Evolutionary conservation across 352 stramenopile species (phyloP), one percentile per base, ranked within the genome.

Genomic region (Paralagenidium karlingii): DNA sequence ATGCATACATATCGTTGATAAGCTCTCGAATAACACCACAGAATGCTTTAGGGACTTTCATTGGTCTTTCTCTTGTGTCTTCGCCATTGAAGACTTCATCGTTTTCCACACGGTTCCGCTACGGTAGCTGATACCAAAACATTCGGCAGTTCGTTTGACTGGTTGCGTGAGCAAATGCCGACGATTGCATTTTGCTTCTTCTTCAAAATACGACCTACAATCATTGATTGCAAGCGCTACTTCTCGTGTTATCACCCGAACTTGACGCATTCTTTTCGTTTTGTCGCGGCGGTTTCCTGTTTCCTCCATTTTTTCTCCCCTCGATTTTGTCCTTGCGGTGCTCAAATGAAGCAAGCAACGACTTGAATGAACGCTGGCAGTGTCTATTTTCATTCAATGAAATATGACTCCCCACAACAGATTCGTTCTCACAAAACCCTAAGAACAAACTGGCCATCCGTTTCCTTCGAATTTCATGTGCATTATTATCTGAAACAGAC

Each of bases 31-130:
- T 25, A 15, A 13, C 3, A 6, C 22, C 32, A 20, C 38, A 24
- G 21, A 53, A 53, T 33, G 13, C 25, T 9, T 27, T 9, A 2
- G 46, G 38, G 3, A 47, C 46, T 6, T 33, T 40, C 38, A 53
- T 53, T 1, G 16, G 33, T 3, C 39, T 33, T 6, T 48, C 26
- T 10, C 46, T 25, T 5, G 10, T n/a, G 16, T 49, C 42, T 4
- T 30, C 42, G 12, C 38, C 20, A 21, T 22, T 13, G 22, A 42
- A 36, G 1, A 6, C 3, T 9, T 49, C 24, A 3, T 22, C 41
- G n/a, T 18, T 40, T 24, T 47, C 12, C 7, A 47, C 15, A 10
- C 27, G 25, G 25, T 44, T 5, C 13, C 38, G 11, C 15, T 44
- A 18, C 21, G 25, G n/a, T 11, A 12, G 16, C n/a, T 25, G 15